A percentile compares a stretch with the other conserved stretches of the same genome.
These are phyloP conservation scores for Chrysosphaeria jannelii DNA, from an alignment of 2,329 filamentous ascomycete species.

Conservation along the genomic window DNA sequence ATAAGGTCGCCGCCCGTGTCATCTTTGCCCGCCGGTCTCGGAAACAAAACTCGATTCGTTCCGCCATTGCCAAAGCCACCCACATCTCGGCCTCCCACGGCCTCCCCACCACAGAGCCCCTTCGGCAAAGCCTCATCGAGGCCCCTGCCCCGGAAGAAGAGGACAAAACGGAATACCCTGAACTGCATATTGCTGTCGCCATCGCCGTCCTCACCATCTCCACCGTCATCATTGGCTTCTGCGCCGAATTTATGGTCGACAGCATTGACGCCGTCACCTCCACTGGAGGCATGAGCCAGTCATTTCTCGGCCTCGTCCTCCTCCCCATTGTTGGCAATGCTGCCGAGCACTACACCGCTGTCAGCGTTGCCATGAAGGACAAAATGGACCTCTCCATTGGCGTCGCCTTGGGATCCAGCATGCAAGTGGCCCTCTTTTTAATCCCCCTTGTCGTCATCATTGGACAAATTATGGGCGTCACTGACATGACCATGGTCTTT, in stretches of 20 bases:
- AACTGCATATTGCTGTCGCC: constrained; percentile 42
- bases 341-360: constrained; percentile 52
- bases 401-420: constrained; percentile 50
- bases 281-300: constrained; percentile 27
- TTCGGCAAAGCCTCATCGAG: no score
- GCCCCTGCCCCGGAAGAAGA: constrained; percentile 44
- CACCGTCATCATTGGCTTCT: constrained; percentile 53
- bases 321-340: constrained; percentile 55
- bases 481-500: constrained; percentile 56
- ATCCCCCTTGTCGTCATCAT: constrained; percentile 50
- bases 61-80: constrained; percentile 12
- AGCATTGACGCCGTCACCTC: constrained; percentile 36
- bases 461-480: constrained; percentile 42
- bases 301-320: constrained; percentile 48
- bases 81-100: constrained; percentile 9
- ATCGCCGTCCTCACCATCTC: constrained; percentile 38
- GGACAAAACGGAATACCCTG: constrained; percentile 19
- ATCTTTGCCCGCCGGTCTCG: constrained; percentile 9
- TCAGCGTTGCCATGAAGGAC: constrained; percentile 53
- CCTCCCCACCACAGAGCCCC: constrained; percentile 4
- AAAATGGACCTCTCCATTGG: constrained; percentile 66
- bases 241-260: constrained; percentile 44
- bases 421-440: constrained; percentile 54
- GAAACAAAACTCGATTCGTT: constrained; percentile 10
- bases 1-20: constrained; percentile 38